Conservation (phyloP, 306 rosid species). For the Fagus crenata region DNA sequence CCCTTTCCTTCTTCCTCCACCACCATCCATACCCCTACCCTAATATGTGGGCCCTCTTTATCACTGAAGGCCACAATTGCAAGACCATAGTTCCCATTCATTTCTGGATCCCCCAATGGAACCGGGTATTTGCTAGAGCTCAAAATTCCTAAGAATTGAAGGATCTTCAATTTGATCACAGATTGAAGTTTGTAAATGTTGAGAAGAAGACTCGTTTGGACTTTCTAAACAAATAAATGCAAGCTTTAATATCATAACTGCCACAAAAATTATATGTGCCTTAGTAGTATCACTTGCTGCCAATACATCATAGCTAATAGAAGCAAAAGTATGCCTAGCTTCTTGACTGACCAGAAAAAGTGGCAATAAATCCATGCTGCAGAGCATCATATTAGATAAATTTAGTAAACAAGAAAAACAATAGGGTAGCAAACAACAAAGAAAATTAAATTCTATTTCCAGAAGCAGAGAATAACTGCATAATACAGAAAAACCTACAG, state of each 20-base stretch:
- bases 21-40: background rate
- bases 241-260: background rate
- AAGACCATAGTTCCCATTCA: background rate
- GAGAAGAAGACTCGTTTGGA: background rate
- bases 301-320: background rate
- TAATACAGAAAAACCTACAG: background rate
- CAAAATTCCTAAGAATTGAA: background rate
- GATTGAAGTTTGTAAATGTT: background rate
- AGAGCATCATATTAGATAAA: background rate
- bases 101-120: background rate
- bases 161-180: background rate
- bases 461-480: background rate
- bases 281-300: background rate
- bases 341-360: background rate
- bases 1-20: conserved; percentile 3
- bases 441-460: background rate
- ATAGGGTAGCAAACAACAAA: background rate
- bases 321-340: background rate
- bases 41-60: background rate
- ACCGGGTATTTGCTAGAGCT: background rate
- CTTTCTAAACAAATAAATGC: background rate
- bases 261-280: background rate
- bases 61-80: background rate
- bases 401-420: background rate
- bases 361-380: background rate